Base-by-base conservation (phyloP, 2,329 filamentous ascomycete species). In the Phoma sp. region DNA sequence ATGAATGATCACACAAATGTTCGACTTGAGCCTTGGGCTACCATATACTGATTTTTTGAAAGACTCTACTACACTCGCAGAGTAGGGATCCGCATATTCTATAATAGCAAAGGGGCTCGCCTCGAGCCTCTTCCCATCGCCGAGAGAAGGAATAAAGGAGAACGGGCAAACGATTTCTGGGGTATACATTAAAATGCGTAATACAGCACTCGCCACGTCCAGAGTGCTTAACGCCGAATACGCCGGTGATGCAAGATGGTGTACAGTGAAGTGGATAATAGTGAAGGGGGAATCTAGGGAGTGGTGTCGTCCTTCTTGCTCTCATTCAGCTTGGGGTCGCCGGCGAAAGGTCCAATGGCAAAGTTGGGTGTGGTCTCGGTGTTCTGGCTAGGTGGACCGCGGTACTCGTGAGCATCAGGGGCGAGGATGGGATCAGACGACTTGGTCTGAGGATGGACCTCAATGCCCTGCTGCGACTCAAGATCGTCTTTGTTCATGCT, bases 381-480 rank as follows among this genome's bases (percentile, higher is more conserved):
- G 29, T 75, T 71, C 61, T 80, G 79, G 45, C 77, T 79, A 2
- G 78, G 78, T 18, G 78, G 77, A 7, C 71, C 71, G 33, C 69
- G 69, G 40, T 71, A 66, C 30, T 75, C 66, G 22, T 69, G 68
- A 27, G 78, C 75, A 41, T 78, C 70, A 25, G 75, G 71, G 7
- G 78, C 76, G 5, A 82, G 71, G 14, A 82, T 70, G 0, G 75
- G 76, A 55, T 83, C 80, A 37, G 76, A 76, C 2, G 77, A 66
- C 50, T 76, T 78, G 4, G 81, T 83, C 18, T 76, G 77, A 0
- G 81, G 79, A 53, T 83, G 80, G 4, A 80, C 67, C 35, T 81
- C 78, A 45, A 81, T 68, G 47, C 71, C 78, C 33, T 73, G 76
- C 57, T 74, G 73, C 1, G 64, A 64, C 50, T 80, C 79, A 0